Conservation (phyloP, 2,329 filamentous ascomycete species). For the Pyricularia grisea region DNA sequence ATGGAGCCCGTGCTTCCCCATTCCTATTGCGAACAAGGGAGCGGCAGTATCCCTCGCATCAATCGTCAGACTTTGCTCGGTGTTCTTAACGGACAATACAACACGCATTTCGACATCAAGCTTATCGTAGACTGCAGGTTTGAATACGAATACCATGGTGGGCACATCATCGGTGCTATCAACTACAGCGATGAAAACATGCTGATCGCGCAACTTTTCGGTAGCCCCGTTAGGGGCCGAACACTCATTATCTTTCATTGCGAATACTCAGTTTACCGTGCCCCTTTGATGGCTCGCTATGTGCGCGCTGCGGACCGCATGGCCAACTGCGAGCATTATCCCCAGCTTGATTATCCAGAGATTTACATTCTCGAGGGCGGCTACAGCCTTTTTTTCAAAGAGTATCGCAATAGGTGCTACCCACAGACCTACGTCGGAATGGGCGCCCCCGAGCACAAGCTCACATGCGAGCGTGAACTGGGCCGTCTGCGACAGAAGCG, state of each 20-base stretch:
- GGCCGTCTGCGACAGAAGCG: slow-evolving; percentile 81
- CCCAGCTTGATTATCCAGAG: slow-evolving; percentile 85
- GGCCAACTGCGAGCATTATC: slow-evolving; percentile 78
- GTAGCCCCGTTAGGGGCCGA: slow-evolving; percentile 53
- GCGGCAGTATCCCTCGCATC: slow-evolving; percentile 83
- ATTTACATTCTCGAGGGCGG: slow-evolving; percentile 95
- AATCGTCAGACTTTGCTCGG: slow-evolving; percentile 71
- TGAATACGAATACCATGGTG: slow-evolving; percentile 96
- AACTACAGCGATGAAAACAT: slow-evolving; percentile 97
- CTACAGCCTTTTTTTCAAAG: slow-evolving; percentile 84
- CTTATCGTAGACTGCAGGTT: slow-evolving; percentile 94
- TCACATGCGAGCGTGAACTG: slow-evolving; percentile 89
- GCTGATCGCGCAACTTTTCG: slow-evolving; percentile 70
- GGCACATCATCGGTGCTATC: slow-evolving; percentile 85
- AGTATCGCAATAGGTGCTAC: slow-evolving; percentile 72
- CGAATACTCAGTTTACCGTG: slow-evolving; percentile 95
- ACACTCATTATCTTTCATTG: slow-evolving; percentile 91
- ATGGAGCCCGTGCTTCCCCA: slow-evolving; percentile 71
- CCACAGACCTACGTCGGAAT: slow-evolving; percentile 97
- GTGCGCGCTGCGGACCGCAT: slow-evolving; percentile 83
- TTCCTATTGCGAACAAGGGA: slow-evolving; percentile 69
- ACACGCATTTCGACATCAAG: slow-evolving; percentile 66
- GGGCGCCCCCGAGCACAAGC: slow-evolving; percentile 83
- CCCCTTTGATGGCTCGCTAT: slow-evolving; percentile 91
- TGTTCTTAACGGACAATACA: slow-evolving; percentile 80